phyloP scores from a whole-genome alignment of 1,139 yeast species.

The Pichia sp. region DNA sequence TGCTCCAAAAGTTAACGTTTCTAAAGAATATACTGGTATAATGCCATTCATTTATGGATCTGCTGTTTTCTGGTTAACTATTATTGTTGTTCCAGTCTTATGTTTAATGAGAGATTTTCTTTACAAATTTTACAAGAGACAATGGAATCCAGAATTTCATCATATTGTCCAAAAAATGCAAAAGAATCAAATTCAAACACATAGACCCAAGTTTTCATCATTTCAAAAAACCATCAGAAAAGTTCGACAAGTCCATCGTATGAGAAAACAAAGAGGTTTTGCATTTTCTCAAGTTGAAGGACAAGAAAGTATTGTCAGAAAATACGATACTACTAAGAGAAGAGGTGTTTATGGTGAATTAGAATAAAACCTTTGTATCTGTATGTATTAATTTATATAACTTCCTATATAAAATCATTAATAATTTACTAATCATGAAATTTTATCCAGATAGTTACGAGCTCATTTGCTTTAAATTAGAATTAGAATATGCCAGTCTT shows the following conservation, averaged over 20 bases:
- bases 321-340: slow-evolving; percentile 85
- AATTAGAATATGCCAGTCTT: background rate
- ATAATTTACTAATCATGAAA: too few relatives aligned
- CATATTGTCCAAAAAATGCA: slow-evolving; percentile 97
- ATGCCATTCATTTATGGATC: slow-evolving; percentile 72
- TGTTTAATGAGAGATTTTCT: slow-evolving; percentile 83
- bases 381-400: background rate
- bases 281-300: slow-evolving; percentile 97
- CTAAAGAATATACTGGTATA: slow-evolving; percentile 80
- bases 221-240: slow-evolving; percentile 96
- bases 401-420: too few relatives aligned
- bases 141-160: slow-evolving; percentile 84
- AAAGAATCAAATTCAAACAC: slow-evolving; percentile 88
- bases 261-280: slow-evolving; percentile 97
- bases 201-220: slow-evolving; percentile 91
- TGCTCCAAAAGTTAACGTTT: slow-evolving; percentile 79
- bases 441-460: too few relatives aligned
- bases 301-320: slow-evolving; percentile 83
- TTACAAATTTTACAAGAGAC: slow-evolving; percentile 92
- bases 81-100: slow-evolving; percentile 65
- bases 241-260: slow-evolving; percentile 95
- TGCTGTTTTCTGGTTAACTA: slow-evolving; percentile 77
- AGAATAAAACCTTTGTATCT: slow-evolving; percentile 12
- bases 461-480: background rate
- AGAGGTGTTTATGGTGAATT: slow-evolving; percentile 49